Evolutionary conservation across 108 stramenopile species (phyloP).

Genomic region (Nitzschia palea): DNA sequence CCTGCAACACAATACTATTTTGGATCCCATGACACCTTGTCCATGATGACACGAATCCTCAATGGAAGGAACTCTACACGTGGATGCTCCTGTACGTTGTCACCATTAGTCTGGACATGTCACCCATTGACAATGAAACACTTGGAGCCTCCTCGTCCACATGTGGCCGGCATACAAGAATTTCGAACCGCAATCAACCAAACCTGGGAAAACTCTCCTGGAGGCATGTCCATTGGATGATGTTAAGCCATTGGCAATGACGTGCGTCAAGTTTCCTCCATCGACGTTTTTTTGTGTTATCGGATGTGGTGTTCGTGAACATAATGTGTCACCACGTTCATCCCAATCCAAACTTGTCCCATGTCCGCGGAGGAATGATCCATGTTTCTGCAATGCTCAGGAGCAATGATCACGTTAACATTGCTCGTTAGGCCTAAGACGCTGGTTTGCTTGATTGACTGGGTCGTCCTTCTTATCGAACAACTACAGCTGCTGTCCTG

Average conservation of each 20-base stretch:
- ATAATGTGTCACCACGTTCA: slow-evolving; percentile 52
- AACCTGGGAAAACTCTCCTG: slow-evolving; percentile 71
- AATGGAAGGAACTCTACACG: background rate
- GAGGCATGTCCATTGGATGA: slow-evolving; percentile 80
- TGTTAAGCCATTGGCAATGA: slow-evolving; percentile 80
- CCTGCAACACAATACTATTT: background rate
- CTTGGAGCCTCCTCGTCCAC: background rate
- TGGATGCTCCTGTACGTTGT: slow-evolving; percentile 89
- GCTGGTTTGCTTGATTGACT: no score
- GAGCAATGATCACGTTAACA: slow-evolving; percentile 94
- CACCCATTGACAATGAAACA: slow-evolving; percentile 13
- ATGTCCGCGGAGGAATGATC: no score
- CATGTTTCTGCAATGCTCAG: no score
- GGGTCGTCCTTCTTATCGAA: no score
- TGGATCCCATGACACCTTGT: background rate
- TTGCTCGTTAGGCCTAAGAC: slow-evolving; percentile 96
- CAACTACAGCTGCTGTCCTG: no score
- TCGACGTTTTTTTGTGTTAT: slow-evolving; percentile 89
- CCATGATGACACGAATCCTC: background rate
- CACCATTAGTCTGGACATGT: slow-evolving; percentile 70
- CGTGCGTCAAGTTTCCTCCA: slow-evolving; percentile 93
- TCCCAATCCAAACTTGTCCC: slow-evolving; percentile 82
- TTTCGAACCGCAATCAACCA: slow-evolving; percentile 18
- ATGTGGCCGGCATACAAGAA: background rate
- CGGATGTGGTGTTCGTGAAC: slow-evolving; percentile 88